phyloP scores from a whole-genome alignment of 805 yeast genomes.

The Hyphopichia homilentoma region DNA sequence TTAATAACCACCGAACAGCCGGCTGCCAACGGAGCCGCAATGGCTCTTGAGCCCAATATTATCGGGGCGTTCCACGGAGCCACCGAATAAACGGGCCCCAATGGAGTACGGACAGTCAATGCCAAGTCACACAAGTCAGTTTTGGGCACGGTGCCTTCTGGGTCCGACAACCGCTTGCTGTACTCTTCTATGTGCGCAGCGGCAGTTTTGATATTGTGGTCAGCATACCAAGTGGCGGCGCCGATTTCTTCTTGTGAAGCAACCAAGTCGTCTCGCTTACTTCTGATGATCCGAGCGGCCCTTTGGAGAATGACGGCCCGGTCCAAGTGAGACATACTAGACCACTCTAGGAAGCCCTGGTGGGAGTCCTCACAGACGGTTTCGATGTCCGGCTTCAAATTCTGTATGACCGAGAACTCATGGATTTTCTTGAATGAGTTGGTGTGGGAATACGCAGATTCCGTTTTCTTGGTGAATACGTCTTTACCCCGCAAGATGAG shows the following conservation, averaged over 20 bases:
- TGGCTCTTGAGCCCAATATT: conserved; percentile 34
- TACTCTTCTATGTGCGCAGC: conserved; percentile 28
- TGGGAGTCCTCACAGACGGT: conserved; percentile 16
- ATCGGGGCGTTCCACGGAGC: conserved; percentile 52
- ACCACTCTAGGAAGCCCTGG: conserved; percentile 26
- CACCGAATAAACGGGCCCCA: conserved; percentile 44
- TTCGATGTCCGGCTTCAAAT: conserved; percentile 5
- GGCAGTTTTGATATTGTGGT: conserved; percentile 26
- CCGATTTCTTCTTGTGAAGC: conserved; percentile 30
- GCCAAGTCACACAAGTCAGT: conserved; percentile 16
- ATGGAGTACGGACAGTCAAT: conserved; percentile 31
- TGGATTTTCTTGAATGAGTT: conserved; percentile 1
- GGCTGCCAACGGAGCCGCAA: conserved; percentile 44
- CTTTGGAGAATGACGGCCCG: conserved; percentile 16
- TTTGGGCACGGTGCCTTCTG: conserved; percentile 15
- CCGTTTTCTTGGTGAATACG: conserved; percentile 1
- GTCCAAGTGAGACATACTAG: conserved; percentile 9
- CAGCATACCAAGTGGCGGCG: conserved; percentile 31
- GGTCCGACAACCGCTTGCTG: conserved; percentile 13
- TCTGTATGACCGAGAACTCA: conserved; percentile 4
- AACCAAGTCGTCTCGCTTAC: conserved; percentile 8
- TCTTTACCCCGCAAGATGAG: conserved; percentile 12
- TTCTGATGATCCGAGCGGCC: conserved; percentile 12
- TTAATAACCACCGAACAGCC: conserved; percentile 46
- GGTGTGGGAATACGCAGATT: conserved; percentile 9